Evolutionary conservation across 495 filamentous ascomycete genomes (phyloP), one percentile per base, ranked within the genome.

Genomic region (Aspergillus asperescens): DNA sequence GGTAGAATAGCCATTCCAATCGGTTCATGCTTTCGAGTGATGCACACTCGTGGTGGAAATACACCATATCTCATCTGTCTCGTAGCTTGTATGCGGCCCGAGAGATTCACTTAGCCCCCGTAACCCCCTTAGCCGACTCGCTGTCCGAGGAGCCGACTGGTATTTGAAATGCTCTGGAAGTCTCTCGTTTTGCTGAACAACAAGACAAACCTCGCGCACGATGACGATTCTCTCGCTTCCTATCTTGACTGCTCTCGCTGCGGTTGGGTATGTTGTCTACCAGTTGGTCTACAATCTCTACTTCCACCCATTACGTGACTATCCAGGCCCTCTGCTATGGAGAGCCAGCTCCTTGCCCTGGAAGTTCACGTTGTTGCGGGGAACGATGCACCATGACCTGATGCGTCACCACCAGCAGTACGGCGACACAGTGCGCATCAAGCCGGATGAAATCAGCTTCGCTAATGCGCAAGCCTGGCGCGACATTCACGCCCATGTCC

Each of bases 401-500:
- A 34, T 24, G 19, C 45, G 31, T 7, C 15, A 34, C 16, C 47
- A 50, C 24, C 20, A 39, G 24, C 0, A 18, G 5, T 50, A 50
- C 24, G 47, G 47, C 32, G 32, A 37, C 1, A 16, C 18, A 1
- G 34, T 50, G 12, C 47, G 47, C 13, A 18, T 50, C 5, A 23
- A 20, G 6, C 47, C 47, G 1, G 35, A 50, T 22, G 47, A 50
- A 12, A 20, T 50, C 6, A 27, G 20, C 20, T 50, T n/a, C 24
- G 22, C 24, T 4, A 50, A 24, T 22, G 13, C 20, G 10, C 18
- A 50, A 1, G 47, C 34, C 47, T 50, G 47, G 47, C 13, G 13
- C 34, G 47, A 39, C 23, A 40, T 50, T n/a, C 22, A 50, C 34
- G 47, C 18, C 4, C 46, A 37, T 23, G 22, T 24, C n/a, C 24